phyloP scores from a whole-genome alignment of 306 rosid species.

The Castanea crenata region DNA sequence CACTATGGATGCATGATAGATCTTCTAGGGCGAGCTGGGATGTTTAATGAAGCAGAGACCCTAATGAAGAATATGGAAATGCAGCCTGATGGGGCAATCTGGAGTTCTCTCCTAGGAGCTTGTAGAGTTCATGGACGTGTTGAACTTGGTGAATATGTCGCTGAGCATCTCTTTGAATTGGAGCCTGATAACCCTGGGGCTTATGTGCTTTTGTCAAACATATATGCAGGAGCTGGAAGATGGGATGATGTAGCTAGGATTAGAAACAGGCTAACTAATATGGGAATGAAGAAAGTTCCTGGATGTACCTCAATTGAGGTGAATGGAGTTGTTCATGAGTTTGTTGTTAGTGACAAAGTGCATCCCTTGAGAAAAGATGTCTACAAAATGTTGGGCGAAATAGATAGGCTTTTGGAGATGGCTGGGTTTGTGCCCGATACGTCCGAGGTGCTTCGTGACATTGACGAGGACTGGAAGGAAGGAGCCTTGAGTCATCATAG shows the following conservation, averaged over 20 bases:
- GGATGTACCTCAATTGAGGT: constrained; percentile 82
- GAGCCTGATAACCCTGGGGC: constrained; percentile 76
- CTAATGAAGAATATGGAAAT: constrained; percentile 61
- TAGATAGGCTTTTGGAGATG: constrained; percentile 55
- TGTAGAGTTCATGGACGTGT: constrained; percentile 60
- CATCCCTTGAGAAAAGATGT: constrained; percentile 57
- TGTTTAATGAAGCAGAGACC: constrained; percentile 68
- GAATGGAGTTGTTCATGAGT: constrained; percentile 77
- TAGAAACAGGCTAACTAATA: constrained; percentile 66
- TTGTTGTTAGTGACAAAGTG: constrained; percentile 72
- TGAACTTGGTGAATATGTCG: constrained; percentile 63
- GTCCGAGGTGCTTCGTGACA: constrained; percentile 76
- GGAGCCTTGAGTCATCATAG: constrained; percentile 80
- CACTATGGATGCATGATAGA: constrained; percentile 85
- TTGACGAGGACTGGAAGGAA: constrained; percentile 87
- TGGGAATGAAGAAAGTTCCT: constrained; percentile 86
- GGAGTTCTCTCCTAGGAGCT: constrained; percentile 90
- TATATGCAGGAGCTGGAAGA: constrained; percentile 74
- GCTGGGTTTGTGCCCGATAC: constrained; percentile 69
- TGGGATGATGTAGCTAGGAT: constrained; percentile 86
- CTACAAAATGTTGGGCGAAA: constrained; percentile 57
- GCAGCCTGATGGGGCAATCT: constrained; percentile 82
- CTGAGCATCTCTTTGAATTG: constrained; percentile 53
- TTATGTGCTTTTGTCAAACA: constrained; percentile 71
- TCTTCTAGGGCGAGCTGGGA: constrained; percentile 68